Base-by-base conservation (phyloP, 306 rosid species). In the Medicago arabica region DNA sequence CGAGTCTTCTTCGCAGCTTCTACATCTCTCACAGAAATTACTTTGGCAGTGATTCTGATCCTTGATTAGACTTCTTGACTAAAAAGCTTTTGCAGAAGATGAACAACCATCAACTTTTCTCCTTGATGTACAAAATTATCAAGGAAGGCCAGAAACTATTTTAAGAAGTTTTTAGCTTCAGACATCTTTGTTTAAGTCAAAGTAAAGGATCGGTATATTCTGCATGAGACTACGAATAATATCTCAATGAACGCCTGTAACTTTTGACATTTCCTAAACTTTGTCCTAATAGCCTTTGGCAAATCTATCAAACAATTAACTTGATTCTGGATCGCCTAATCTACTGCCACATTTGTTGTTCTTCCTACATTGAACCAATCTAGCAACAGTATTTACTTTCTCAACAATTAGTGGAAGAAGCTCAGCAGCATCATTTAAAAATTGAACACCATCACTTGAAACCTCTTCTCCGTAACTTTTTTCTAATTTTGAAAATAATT, bases 361-460 rank as follows among this genome's bases (percentile, higher is more conserved):
- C 76, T 82, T 74, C 79, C 82, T 73, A 77, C 59, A 67, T 50
- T 72, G 80, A 78, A 85, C 78, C 82, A 84, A 69, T 82, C 74
- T 85, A 70, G 80, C 76, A 54, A 86, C 66, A 55, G 83, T 61
- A 74, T 85, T 75, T 57, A 89, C 84, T 81, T 91, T 91, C 82
- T 82, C 80, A 72, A 78, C 64, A 67, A 89, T 82, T 78, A 79
- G 15, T 12, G 92, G 88, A 83, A 87, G 88, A 67, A 83, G 71
- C 67, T 77, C 71, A 53, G 86, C 80, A 57, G 88, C 92, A 34
- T 86, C 89, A 57, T 80, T 67, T 21, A 77, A 59, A 59, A 87
- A 78, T 67, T 86, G 81, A 80, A 80, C 79, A 73, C 60, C 83
- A 19, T 71, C 85, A 1, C 63, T 58, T 41, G 73, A 71, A 49